Evolutionary conservation across 805 yeast species (phyloP), one percentile per base, ranked within the genome.

Genomic region (Yarrowia alimentaria): DNA sequence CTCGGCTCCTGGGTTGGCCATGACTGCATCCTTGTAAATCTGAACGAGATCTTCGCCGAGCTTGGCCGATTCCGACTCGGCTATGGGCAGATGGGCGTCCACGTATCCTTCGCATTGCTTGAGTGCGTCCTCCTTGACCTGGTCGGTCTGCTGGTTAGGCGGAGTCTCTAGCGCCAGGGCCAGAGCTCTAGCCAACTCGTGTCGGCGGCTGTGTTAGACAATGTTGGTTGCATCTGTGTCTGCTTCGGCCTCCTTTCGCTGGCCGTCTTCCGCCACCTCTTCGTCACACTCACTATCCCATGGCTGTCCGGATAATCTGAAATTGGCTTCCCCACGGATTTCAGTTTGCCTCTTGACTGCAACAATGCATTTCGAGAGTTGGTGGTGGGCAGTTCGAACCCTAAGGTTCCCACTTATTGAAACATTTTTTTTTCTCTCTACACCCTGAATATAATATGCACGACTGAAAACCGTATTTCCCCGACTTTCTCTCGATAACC

Each of bases 11-110:
- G 54, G 34, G 13, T 57, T 43, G 10, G 52, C 53, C 19, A 48
- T 43, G 25, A 56, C 59, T 10, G 40, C 43, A 5, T 51, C 37
- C 22, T 51, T 37, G 45, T 61, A 65, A 5, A 68, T 35, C 31
- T 57, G 48, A 13, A 54, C 53, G 24, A 69, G 62, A 34, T 62
- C 64, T 6, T 69, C 74, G 42, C 68, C 69, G 9, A 69, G 60
- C 51, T 61, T 47, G 14, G 60, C 30, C 4, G 70, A 61, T 17
- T 58, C 60, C 11, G 25, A 14, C 13, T 43, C 50, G 29, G 37
- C 11, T 9, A 43, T 30, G 30, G 50, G 50, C 32, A 40, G 25
- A 25, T 40, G 26, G 24, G 47, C 11, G 25, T 40, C 47, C 33
- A 19, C 33, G 6, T 26, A 40, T 11, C 11, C 25, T 21, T 40